Conservation (phyloP, 768 basidiomycete species). For the Rhodocollybia butyracea region DNA sequence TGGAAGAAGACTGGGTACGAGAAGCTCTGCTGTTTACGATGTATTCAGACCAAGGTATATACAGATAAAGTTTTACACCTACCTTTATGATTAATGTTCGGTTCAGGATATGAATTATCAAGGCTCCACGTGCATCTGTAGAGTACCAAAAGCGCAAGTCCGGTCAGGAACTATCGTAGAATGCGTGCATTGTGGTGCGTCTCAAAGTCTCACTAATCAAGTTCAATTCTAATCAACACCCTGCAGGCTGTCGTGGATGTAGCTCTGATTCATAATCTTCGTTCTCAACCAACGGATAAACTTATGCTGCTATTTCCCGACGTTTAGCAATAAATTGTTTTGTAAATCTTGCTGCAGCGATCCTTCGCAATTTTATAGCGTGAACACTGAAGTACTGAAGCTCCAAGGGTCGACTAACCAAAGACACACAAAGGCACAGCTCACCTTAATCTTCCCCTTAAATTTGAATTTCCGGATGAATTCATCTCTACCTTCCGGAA, state of each 20-base stretch:
- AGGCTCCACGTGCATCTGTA: conserved; percentile 96
- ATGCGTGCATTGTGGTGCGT: conserved; percentile 94
- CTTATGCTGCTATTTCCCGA: too few species aligned
- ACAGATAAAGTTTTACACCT: background rate
- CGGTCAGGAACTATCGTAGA: conserved; percentile 90
- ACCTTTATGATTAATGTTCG: background rate
- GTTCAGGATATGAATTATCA: conserved; percentile 97
- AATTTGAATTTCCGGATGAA: too few species aligned
- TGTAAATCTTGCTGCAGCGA: too few species aligned
- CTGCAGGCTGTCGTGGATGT: conserved; percentile 81
- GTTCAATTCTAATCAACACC: background rate
- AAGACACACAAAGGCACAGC: too few species aligned
- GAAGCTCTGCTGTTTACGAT: conserved; percentile 94
- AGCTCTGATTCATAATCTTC: conserved; percentile 78
- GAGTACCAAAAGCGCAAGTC: conserved; percentile 93
- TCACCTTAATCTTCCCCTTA: too few species aligned
- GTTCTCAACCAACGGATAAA: too few species aligned
- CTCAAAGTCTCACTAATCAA: conserved; percentile 12
- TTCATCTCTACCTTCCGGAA: too few species aligned
- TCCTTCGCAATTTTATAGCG: too few species aligned
- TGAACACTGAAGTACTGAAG: too few species aligned
- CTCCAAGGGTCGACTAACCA: too few species aligned
- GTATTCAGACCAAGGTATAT: conserved; percentile 87
- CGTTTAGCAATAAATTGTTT: too few species aligned
- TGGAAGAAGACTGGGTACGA: conserved; percentile 99